Evolutionary conservation across 2,329 filamentous ascomycete genomes (phyloP), one percentile per base, ranked within the genome.

Genomic region (Chalara sp.): DNA sequence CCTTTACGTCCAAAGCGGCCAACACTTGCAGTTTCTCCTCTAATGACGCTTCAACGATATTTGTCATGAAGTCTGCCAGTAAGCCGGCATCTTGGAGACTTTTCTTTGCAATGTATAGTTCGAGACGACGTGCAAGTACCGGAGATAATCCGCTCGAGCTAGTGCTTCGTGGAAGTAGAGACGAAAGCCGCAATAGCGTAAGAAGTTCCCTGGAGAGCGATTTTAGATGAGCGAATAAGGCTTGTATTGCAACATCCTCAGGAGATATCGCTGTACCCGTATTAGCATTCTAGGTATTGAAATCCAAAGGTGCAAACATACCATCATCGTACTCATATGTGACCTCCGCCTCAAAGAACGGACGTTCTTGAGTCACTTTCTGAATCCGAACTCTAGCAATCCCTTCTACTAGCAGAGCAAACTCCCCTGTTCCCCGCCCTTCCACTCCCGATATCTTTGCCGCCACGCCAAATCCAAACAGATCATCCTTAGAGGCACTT

Each of bases 1-100:
- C 81, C 59, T 87, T 87, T 44, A 93, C 75, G 61, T 91, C 83
- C 5, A 95, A 70, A 1, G 90, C 83, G n/a, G 89, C 81, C 35
- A 99, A 74, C 12, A 99, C 81, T 50, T 87, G 82, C 49, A 99
- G 76, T 68, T 95, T 96, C 65, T 99, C 93, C 67, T 96, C 89
- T 56, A 95, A 87, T 7, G 83, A 86, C 47, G 87, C 84, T 56
- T 96, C 89, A 3, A 95, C 81, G 29, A 97, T 80, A 65, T 96
- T 95, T 39, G 89, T 86, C 89, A 99, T 96, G 66, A 97, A 97
- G 67, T 99, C 93, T 6, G 93, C 92, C 7, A 99, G 76, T 6
- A 83, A 73, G 2, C 92, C 92, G 1, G 91, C 91, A 59, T 97
- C 90, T 41, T 81, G 76, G 47, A 93, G 67, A 53, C 89, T 84